Evolutionary conservation across 2,329 filamentous ascomycete species (phyloP).

Genomic region (Purpureocillium takamizusanense): DNA sequence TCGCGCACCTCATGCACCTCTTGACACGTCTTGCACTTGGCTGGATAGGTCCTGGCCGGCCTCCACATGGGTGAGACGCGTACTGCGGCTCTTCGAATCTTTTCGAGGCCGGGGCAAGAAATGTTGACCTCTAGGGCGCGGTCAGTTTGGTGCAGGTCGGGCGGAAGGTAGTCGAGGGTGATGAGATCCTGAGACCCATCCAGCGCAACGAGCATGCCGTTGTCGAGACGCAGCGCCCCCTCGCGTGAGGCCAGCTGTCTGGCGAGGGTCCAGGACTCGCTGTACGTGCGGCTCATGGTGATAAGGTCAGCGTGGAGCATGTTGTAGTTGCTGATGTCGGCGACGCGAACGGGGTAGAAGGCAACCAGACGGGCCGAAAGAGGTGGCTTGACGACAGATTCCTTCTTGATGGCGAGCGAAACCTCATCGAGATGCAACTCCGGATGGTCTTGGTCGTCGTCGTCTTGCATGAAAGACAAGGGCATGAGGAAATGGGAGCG

Average conservation of each 20-base stretch:
- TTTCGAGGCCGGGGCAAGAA: slow-evolving; percentile 17
- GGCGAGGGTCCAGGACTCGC: slow-evolving; percentile 14
- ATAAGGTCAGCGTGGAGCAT: slow-evolving; percentile 16
- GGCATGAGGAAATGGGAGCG: too few species aligned
- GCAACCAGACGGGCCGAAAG: background rate
- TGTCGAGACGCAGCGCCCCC: slow-evolving; percentile 13
- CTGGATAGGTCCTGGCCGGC: slow-evolving; percentile 11
- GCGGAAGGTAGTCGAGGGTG: slow-evolving; percentile 24
- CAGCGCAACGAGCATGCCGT: slow-evolving; percentile 19
- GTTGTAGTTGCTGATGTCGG: slow-evolving; percentile 10
- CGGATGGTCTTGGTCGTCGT: too few species aligned
- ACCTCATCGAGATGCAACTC: slow-evolving; percentile 3
- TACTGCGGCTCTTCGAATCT: slow-evolving; percentile 29
- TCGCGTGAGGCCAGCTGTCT: slow-evolving; percentile 11
- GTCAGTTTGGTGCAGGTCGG: slow-evolving; percentile 15
- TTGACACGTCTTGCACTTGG: slow-evolving; percentile 24
- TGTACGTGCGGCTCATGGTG: slow-evolving; percentile 16
- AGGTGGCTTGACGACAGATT: slow-evolving; percentile 2
- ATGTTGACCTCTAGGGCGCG: slow-evolving; percentile 16
- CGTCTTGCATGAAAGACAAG: too few species aligned
- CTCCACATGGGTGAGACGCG: slow-evolving; percentile 34
- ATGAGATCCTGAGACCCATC: slow-evolving; percentile 19
- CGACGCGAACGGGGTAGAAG: background rate
- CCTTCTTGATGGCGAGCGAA: slow-evolving; percentile 8
- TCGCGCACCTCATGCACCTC: slow-evolving; percentile 16